phyloP scores from a whole-genome alignment of 495 filamentous ascomycete species.

The Trichoderma gamsii region DNA sequence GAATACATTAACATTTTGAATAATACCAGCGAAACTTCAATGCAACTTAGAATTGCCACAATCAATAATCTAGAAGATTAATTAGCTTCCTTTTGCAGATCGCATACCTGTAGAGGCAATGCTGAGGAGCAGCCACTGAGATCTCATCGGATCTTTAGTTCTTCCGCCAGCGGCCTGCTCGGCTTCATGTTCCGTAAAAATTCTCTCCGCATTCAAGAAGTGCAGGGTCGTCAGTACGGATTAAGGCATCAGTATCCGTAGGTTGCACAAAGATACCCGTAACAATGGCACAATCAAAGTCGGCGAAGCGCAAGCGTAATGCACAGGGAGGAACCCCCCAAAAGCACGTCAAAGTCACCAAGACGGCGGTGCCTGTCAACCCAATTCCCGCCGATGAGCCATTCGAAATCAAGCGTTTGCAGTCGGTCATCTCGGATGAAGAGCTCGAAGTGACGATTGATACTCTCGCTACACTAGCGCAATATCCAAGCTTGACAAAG shows the following conservation, averaged over 20 bases:
- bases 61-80: too few relatives aligned
- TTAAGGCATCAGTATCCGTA: too few relatives aligned
- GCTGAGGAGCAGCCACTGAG: too few relatives aligned
- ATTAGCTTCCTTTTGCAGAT: too few relatives aligned
- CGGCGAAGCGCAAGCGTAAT: conserved; percentile 24
- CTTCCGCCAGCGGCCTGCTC: neutral
- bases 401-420: conserved; percentile 29
- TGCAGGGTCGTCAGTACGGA: too few relatives aligned
- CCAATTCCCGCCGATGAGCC: conserved; percentile 28
- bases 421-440: conserved; percentile 34
- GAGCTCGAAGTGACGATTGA: conserved; percentile 44
- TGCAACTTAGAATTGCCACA: too few relatives aligned
- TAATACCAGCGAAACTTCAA: too few relatives aligned
- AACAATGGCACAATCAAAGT: conserved; percentile 28
- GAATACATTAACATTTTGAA: too few relatives aligned
- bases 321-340: conserved; percentile 22
- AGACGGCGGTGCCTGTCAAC: conserved; percentile 23
- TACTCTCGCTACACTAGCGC: conserved; percentile 33
- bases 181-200: neutral
- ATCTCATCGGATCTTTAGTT: neutral
- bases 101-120: too few relatives aligned
- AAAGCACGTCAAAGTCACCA: conserved; percentile 24
- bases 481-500: conserved; percentile 39
- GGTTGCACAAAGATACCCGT: neutral
- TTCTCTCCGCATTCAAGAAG: neutral